Base-by-base conservation (phyloP, 768 basidiomycete species). In the Agaricus sinodeliciosus region DNA sequence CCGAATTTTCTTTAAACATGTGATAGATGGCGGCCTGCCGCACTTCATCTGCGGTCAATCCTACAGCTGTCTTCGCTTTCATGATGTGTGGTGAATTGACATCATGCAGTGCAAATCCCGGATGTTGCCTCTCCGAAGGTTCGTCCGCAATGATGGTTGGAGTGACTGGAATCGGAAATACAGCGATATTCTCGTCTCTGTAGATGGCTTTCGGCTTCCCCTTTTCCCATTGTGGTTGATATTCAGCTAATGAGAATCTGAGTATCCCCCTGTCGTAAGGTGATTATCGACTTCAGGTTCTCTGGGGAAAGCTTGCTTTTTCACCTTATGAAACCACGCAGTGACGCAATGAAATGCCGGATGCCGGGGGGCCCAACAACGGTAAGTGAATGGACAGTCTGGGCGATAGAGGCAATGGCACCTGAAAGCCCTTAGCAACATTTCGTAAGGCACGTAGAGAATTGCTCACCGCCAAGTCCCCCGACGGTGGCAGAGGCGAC, bases 331-430 rank as follows among this genome's bases (percentile, higher is more conserved):
- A 84, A 89, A 31, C 74, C 68, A 9, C 91, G 76, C 76, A 85
- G 81, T 1, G 83, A 75, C n/a, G 88, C 85, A 34, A 93, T 60
- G 51, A 75, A 75, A 64, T 92, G 88, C n/a, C 73, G 61, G 16
- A 87, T 64, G 25, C 88, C 90, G 8, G 73, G 73, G 2, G 93
- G 93, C 3, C 92, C 93, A 16, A 79, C 68, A 16, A 94, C 59
- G 41, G 79, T 68, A 35, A 95, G 58, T 39, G 74, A 69, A n/a
- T 72, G 65, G 27, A 82, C 76, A 0, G 78, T 76, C 68, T 94
- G 92, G 12, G 88, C 88, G 51, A 87, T 72, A 2, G 81, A 81
- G 87, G 94, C 88, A n/a, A 91, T 53, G 9, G 90, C 62, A 1
- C 91, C 91, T 88, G 58, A 27, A 48, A n/a, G 12, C 12, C n/a